Conservation (phyloP, 805 yeast species). For the Helenozyma rhizophorensis region DNA sequence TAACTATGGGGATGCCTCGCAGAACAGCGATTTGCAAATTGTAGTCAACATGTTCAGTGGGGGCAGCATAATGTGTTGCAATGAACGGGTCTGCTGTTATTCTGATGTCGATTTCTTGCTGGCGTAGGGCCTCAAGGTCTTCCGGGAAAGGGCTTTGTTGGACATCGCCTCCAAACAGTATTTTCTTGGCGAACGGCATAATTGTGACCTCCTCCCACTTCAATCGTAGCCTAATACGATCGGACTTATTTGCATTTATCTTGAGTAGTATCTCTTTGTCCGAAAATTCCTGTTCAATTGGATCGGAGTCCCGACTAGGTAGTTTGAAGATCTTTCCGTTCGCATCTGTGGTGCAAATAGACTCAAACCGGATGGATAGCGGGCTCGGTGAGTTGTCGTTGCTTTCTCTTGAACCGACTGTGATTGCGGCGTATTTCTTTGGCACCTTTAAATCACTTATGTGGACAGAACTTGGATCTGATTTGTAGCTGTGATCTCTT, state of each 20-base stretch:
- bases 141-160: conserved; percentile 11
- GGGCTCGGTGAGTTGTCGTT: conserved; percentile 11
- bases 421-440: conserved; percentile 24
- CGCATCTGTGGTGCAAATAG: conserved; percentile 28
- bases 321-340: conserved; percentile 23
- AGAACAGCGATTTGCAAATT: conserved; percentile 22
- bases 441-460: conserved; percentile 29
- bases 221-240: conserved; percentile 12
- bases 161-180: conserved; percentile 9
- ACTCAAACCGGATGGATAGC: conserved; percentile 20
- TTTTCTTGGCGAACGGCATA: conserved; percentile 10
- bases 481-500: conserved; percentile 22
- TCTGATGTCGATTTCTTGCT: conserved; percentile 16
- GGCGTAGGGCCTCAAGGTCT: conserved; percentile 7
- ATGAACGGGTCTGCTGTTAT: conserved; percentile 12
- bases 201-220: conserved; percentile 21
- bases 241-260: conserved; percentile 16
- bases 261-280: conserved; percentile 6
- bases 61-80: conserved; percentile 23
- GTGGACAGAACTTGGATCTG: conserved; percentile 17
- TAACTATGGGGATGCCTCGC: conserved; percentile 26
- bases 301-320: conserved; percentile 8
- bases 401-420: conserved; percentile 2
- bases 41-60: conserved; percentile 9
- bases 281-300: conserved; percentile 6